Conservation (phyloP, 306 rosid species). For the Gleditsia sinensis region DNA sequence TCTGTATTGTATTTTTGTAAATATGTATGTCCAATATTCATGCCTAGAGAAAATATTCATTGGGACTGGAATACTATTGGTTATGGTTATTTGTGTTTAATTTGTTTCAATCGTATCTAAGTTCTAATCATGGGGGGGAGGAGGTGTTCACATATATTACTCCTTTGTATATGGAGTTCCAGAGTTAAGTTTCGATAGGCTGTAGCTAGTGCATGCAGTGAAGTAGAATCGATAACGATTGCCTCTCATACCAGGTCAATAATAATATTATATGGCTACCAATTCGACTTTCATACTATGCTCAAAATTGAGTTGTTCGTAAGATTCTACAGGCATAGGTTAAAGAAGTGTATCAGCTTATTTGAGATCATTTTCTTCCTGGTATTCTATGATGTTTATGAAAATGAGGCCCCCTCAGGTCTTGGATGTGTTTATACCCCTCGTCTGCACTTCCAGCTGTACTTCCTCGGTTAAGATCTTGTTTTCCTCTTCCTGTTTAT, state of each 20-base stretch:
- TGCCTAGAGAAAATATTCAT: slow-evolving; percentile 11
- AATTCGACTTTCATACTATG: not conserved
- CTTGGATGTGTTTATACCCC: not conserved
- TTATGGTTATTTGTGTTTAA: not conserved
- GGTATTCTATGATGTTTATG: not conserved
- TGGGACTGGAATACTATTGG: not conserved
- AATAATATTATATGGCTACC: not conserved
- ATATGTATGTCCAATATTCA: slow-evolving; percentile 1
- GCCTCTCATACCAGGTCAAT: not conserved
- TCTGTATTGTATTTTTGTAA: slow-evolving; percentile 7
- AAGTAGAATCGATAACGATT: not conserved
- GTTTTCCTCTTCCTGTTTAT: slow-evolving; percentile 2
- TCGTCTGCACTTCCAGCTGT: slow-evolving; percentile 33
- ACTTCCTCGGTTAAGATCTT: slow-evolving; percentile 23
- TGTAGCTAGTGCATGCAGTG: slow-evolving; percentile 11
- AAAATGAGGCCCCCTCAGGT: slow-evolving; percentile 31
- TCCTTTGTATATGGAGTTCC: not conserved
- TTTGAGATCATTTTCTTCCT: not conserved
- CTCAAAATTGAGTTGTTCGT: not conserved
- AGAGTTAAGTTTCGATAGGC: not conserved
- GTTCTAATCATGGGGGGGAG: not conserved
- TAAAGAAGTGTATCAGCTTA: not conserved
- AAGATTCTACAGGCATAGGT: not conserved
- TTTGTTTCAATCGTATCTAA: not conserved
- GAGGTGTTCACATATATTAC: not conserved